Percentiles rank a stretch among this genome's conserved stretches.
phyloP scores from a whole-genome alignment of 164 flowering plant genomes.

The Buxus sempervirens region DNA sequence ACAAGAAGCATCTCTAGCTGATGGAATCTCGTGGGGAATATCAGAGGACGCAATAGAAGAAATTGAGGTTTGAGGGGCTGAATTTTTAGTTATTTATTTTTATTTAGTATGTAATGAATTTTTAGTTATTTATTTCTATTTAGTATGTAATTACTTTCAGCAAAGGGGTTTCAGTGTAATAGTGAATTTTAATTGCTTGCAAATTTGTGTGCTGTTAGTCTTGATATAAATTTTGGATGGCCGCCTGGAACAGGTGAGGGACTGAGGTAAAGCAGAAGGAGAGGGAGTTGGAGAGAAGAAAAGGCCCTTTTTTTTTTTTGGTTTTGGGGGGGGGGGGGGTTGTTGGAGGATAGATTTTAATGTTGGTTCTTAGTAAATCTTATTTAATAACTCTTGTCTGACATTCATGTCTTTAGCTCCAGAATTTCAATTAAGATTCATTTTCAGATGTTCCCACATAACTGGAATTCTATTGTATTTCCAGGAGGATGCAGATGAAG shows the following conservation, averaged over 20 bases:
- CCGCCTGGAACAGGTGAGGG: background rate
- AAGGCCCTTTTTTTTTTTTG: too few species aligned
- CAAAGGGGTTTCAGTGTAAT: background rate
- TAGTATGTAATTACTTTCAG: background rate
- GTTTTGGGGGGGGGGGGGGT: too few species aligned
- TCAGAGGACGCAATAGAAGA: slow-evolving; percentile 95
- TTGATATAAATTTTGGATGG: background rate
- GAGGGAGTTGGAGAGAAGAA: too few species aligned
- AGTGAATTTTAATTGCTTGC: background rate
- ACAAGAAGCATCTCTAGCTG: slow-evolving; percentile 70
- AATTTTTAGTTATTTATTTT: background rate
- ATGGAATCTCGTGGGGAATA: slow-evolving; percentile 98
- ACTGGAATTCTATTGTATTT: slow-evolving; percentile 16
- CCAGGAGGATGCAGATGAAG: slow-evolving; percentile 71
- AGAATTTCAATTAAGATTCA: background rate
- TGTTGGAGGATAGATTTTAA: background rate
- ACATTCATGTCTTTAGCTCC: too few species aligned
- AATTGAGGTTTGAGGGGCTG: slow-evolving; percentile 54
- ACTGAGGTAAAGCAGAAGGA: too few species aligned
- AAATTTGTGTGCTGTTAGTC: background rate
- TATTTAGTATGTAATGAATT: background rate
- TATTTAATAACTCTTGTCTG: background rate
- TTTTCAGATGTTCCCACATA: background rate
- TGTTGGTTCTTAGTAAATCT: background rate
- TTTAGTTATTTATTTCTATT: background rate